These are phyloP conservation scores for grape (Vitis vinifera) DNA, from an alignment of 164 flowering plant species.

Conservation along the genomic window DNA sequence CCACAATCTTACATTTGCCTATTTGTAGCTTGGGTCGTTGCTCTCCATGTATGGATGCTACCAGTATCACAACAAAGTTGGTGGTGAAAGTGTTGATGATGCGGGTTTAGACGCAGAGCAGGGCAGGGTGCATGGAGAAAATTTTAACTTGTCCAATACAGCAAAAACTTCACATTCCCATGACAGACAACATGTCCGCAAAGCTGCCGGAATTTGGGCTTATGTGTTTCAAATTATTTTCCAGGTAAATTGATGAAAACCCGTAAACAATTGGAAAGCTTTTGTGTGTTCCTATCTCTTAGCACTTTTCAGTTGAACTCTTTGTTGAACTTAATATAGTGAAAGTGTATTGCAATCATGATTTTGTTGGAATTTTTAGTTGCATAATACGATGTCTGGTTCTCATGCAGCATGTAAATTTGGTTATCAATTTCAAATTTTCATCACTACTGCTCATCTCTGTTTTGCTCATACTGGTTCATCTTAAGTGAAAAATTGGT, in stretches of 20 bases:
- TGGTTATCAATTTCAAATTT: too few species aligned
- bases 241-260: slow-evolving; percentile 50
- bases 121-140: slow-evolving; percentile 30
- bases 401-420: too few species aligned
- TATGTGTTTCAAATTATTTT: slow-evolving; percentile 74
- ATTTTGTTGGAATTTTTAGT: too few species aligned
- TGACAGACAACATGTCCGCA: slow-evolving; percentile 23
- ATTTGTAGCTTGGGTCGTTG: slow-evolving; percentile 69
- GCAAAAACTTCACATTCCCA: slow-evolving; percentile 18
- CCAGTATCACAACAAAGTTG: slow-evolving; percentile 41
- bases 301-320: too few species aligned
- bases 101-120: slow-evolving; percentile 49
- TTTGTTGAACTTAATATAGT: too few species aligned
- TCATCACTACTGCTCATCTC: too few species aligned
- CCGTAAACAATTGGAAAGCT: too few species aligned
- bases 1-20: slow-evolving; percentile 9
- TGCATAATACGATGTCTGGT: too few species aligned
- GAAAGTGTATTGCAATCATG: too few species aligned
- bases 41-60: slow-evolving; percentile 77
- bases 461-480: too few species aligned
- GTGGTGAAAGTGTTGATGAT: slow-evolving; percentile 38
- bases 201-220: slow-evolving; percentile 65
- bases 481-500: too few species aligned
- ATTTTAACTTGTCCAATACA: slow-evolving; percentile 16
- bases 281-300: too few species aligned